Evolutionary conservation across 192 early-diverging fungal genomes (phyloP).

Genomic region (Phycomyces blakesleeanus): DNA sequence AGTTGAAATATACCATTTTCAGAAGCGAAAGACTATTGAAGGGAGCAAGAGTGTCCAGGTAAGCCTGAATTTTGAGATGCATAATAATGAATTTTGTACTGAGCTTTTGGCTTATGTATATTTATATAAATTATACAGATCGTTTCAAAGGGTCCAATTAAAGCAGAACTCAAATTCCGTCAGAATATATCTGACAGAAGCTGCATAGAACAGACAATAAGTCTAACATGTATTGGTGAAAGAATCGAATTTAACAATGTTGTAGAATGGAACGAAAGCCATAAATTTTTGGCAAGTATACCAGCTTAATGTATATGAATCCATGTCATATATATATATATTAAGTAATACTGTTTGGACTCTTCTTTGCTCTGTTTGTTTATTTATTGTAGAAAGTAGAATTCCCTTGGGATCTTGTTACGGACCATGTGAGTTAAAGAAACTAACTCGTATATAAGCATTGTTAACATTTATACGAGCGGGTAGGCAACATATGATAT

Average conservation of each 20-base stretch:
- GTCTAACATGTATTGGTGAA: slow-evolving; percentile 65
- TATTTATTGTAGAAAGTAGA: slow-evolving; percentile 75
- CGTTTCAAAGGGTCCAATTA: slow-evolving; percentile 76
- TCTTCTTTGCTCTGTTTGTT: background rate
- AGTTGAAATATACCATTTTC: slow-evolving; percentile 93
- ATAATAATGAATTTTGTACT: background rate
- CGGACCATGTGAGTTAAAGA: slow-evolving; percentile 51
- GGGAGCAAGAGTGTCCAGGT: slow-evolving; percentile 46
- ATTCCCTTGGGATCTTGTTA: slow-evolving; percentile 81
- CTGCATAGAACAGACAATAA: slow-evolving; percentile 71
- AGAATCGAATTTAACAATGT: slow-evolving; percentile 83
- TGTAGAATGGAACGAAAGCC: slow-evolving; percentile 92
- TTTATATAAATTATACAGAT: slow-evolving; percentile 36
- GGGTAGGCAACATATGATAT: slow-evolving; percentile 94
- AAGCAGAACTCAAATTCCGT: slow-evolving; percentile 66
- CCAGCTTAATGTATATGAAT: too few species aligned
- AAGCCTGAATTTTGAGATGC: slow-evolving; percentile 9
- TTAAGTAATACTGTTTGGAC: too few species aligned
- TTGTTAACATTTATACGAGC: background rate
- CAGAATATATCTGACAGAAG: slow-evolving; percentile 64
- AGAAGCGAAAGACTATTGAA: slow-evolving; percentile 66
- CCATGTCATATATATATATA: too few species aligned
- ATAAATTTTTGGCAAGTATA: slow-evolving; percentile 70
- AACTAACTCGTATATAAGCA: background rate
- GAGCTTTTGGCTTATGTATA: too few species aligned